These are phyloP conservation scores for Sphagnum magellanicum DNA, from an alignment of 228 moss, liverwort and hornwort species.

Conservation along the genomic window DNA sequence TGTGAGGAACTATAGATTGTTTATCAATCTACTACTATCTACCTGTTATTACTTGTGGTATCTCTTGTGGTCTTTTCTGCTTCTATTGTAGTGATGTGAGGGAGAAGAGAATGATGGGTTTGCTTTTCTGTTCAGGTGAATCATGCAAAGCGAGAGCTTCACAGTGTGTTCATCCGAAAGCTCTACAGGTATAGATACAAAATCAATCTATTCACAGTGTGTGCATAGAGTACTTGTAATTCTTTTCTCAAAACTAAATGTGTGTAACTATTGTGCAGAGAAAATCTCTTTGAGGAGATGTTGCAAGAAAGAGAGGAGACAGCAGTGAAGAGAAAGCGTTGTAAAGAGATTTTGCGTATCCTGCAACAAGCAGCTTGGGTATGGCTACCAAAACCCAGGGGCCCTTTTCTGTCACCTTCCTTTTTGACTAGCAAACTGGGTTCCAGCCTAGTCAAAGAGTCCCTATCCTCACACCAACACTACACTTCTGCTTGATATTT, in stretches of 20 bases:
- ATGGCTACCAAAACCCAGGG: constrained; percentile 6
- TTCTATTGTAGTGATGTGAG: too few relatives aligned
- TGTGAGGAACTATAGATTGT: too few relatives aligned
- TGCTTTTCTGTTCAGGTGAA: constrained; percentile 48
- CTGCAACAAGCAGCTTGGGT: constrained; percentile 99
- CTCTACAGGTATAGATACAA: constrained; percentile 59
- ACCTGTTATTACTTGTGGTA: too few relatives aligned
- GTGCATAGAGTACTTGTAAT: not conserved
- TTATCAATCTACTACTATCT: too few relatives aligned
- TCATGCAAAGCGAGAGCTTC: constrained; percentile 93
- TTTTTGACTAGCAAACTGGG: too few relatives aligned
- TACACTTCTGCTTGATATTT: not conserved
- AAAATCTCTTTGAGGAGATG: constrained; percentile 97
- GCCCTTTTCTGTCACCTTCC: too few relatives aligned
- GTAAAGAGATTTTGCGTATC: constrained; percentile 93
- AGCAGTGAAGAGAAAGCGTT: constrained; percentile 87
- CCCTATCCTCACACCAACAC: not conserved
- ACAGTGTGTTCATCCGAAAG: constrained; percentile 94
- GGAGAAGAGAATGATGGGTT: not conserved
- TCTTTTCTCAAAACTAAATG: not conserved
- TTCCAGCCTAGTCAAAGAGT: too few relatives aligned
- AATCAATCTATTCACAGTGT: not conserved
- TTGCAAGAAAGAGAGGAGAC: constrained; percentile 97
- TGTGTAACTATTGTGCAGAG: constrained; percentile 33
- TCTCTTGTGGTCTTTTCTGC: too few relatives aligned